phyloP scores from a whole-genome alignment of 495 filamentous ascomycete genomes.

The Evernia prunastri region DNA sequence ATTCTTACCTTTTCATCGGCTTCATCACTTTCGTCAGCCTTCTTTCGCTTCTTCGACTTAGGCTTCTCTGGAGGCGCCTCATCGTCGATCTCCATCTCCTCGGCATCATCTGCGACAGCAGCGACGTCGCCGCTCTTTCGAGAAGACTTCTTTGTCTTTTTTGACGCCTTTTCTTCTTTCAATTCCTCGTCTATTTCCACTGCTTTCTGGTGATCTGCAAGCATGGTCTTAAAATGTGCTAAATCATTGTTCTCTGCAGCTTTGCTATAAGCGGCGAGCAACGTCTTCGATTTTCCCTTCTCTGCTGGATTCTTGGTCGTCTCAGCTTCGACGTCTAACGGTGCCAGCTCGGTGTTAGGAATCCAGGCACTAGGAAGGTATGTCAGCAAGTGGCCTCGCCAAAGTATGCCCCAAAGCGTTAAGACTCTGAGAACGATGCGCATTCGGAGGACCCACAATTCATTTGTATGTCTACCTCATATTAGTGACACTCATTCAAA shows the following conservation, averaged over 20 bases:
- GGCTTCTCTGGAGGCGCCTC: conserved; percentile 45
- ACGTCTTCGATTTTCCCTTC: conserved; percentile 66
- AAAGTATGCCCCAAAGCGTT: background rate
- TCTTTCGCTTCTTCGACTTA: conserved; percentile 65
- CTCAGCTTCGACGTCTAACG: conserved; percentile 54
- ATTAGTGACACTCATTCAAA: conserved; percentile 16
- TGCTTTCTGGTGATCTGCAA: conserved; percentile 53
- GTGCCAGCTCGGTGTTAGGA: conserved; percentile 66
- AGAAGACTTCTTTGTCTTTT: conserved; percentile 43
- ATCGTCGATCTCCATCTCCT: conserved; percentile 65
- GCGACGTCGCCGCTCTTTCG: conserved; percentile 51
- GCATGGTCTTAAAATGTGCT: conserved; percentile 67
- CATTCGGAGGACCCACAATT: conserved; percentile 70
- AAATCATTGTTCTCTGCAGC: conserved; percentile 66
- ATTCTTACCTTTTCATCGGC: conserved; percentile 57
- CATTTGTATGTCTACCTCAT: conserved; percentile 60
- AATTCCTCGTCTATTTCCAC: conserved; percentile 58
- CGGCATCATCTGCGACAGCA: conserved; percentile 50
- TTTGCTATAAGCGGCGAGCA: conserved; percentile 66
- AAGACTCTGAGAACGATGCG: background rate
- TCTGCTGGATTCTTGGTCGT: conserved; percentile 56
- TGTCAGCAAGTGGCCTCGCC: conserved; percentile 3
- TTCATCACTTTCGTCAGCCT: conserved; percentile 56
- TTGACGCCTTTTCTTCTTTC: conserved; percentile 51
- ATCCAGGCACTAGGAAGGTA: conserved; percentile 65